A percentile compares a stretch with the other conserved stretches of the same genome.
Evolutionary conservation across 305 asterid species (phyloP).

Genomic region (Fraxinus baroniana): DNA sequence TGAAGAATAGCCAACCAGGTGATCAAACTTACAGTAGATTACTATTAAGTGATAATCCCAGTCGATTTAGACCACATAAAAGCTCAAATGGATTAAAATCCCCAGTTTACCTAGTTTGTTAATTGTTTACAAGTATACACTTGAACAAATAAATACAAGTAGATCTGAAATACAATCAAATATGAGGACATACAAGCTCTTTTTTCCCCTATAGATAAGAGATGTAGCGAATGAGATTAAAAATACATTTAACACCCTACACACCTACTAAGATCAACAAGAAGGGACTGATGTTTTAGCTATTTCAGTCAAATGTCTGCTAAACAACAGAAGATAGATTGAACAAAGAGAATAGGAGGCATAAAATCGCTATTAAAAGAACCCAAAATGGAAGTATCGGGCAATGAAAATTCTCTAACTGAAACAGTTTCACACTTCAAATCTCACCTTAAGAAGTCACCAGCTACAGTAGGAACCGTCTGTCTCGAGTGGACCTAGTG

Average conservation of each 20-base stretch:
- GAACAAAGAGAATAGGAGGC: neutral
- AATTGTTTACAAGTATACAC: neutral
- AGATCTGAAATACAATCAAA: neutral
- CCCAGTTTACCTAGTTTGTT: neutral
- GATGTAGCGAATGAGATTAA: neutral
- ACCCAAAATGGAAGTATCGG: neutral
- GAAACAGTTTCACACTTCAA: conserved; percentile 10
- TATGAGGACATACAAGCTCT: neutral
- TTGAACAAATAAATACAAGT: neutral
- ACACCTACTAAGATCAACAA: neutral
- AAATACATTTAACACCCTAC: neutral
- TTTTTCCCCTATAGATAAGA: neutral
- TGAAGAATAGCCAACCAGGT: neutral
- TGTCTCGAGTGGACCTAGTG: conserved; percentile 53
- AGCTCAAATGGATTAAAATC: neutral
- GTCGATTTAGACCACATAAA: neutral
- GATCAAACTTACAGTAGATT: neutral
- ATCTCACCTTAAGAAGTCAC: conserved; percentile 47
- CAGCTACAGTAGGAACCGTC: conserved; percentile 53
- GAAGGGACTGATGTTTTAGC: neutral
- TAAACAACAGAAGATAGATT: neutral
- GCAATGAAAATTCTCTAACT: conserved; percentile 2
- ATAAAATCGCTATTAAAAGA: neutral
- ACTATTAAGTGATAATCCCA: neutral
- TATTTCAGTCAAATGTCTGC: neutral